Conservation (phyloP, 805 yeast species). For the Zygoascus tannicola region DNA sequence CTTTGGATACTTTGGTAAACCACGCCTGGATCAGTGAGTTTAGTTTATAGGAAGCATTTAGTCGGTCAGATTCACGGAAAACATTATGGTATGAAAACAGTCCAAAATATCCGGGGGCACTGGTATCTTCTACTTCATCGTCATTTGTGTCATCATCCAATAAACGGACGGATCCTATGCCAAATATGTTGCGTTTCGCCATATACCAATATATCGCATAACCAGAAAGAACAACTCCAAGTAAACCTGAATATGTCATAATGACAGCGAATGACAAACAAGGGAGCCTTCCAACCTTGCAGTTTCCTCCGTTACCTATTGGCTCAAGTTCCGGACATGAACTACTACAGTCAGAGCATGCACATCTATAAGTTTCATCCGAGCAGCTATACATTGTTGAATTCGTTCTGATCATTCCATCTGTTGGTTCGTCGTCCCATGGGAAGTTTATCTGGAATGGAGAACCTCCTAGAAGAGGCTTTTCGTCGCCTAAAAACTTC, state of each 20-base stretch:
- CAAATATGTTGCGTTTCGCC: background rate
- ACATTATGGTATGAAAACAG: background rate
- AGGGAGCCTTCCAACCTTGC: constrained; percentile 55
- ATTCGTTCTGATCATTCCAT: constrained; percentile 26
- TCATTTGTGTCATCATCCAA: constrained; percentile 9
- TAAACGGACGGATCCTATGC: background rate
- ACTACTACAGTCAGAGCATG: constrained; percentile 81
- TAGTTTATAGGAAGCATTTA: constrained; percentile 33
- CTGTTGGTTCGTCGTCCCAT: constrained; percentile 32
- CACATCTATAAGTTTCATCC: constrained; percentile 59
- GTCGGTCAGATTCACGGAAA: constrained; percentile 12
- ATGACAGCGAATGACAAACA: constrained; percentile 64
- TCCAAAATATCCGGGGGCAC: background rate
- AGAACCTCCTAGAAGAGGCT: constrained; percentile 88
- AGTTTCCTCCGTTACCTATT: constrained; percentile 32
- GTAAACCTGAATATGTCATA: constrained; percentile 35
- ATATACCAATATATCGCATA: background rate
- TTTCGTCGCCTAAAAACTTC: constrained; percentile 88
- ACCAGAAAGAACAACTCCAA: constrained; percentile 15
- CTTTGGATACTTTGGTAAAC: constrained; percentile 44
- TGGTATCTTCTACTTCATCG: constrained; percentile 24
- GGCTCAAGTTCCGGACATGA: constrained; percentile 66
- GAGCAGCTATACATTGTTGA: constrained; percentile 40
- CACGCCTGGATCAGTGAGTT: constrained; percentile 39
- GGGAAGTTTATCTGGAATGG: constrained; percentile 85